Base-by-base conservation (phyloP, 2,329 filamentous ascomycete species). In the Trichoderma sp. region DNA sequence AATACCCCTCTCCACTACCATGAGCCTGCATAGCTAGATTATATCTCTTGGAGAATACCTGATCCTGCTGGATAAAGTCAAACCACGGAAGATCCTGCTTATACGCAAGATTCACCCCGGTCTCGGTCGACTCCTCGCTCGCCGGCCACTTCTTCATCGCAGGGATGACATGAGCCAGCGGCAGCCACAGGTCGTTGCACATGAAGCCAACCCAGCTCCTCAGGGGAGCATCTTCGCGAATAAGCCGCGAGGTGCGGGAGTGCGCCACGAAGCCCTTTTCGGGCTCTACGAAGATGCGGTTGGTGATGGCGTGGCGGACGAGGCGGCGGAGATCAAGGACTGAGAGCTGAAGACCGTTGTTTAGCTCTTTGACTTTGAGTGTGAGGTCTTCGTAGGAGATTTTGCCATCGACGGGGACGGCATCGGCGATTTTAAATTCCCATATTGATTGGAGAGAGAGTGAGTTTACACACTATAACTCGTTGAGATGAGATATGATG, bases 271-370 rank as follows among this genome's bases (percentile, higher is more conserved):
- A 72, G 2, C 79, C 80, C 19, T 76, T 73, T 16, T 73, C 68
- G 0, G 79, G 79, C 72, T 83, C 82, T 35, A 64, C 58, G 68
- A 83, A 83, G 37, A 83, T 73, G 49, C 76, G 75, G 68, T 80
- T 79, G 0, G 77, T 76, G 68, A 80, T 79, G 58, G 79, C 79
- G 58, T 79, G 76, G 21, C 81, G 80, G 49, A 82, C 49, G 7
- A 83, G 72, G 47, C 81, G 80, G 24, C 75, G 74, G 24, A 78
- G 71, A 65, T 76, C 73, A 33, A 72, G 70, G 11, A 75, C 55
- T 13, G 73, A 76, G 55, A 82, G 76, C 66, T 82, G 79, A 7
- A 85, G 75, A 1, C 77, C 71, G 0, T 81, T 79, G 62, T 79
- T 80, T 43, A 76, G 68, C 40, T 81, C 74, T 4, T 83, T 68